phyloP scores from a whole-genome alignment of 441 rosid species.

The Codiaeum variegatum region DNA sequence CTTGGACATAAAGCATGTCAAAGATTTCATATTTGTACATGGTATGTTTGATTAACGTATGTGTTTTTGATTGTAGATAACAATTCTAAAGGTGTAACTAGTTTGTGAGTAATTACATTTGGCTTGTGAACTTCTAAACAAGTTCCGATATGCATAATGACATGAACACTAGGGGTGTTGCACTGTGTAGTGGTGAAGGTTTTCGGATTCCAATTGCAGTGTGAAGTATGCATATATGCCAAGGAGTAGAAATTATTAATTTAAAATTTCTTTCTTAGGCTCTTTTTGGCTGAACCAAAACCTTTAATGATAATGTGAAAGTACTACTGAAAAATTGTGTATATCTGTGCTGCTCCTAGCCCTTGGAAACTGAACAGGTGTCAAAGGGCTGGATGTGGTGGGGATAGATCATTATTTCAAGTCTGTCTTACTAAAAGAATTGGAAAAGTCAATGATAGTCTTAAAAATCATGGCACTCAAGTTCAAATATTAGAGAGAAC shows the following conservation, averaged over 20 bases:
- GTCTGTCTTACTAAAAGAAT: neutral
- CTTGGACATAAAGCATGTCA: slow-evolving; percentile 83
- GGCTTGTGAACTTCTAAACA: neutral
- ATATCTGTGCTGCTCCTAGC: neutral
- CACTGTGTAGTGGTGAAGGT: neutral
- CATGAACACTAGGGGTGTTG: neutral
- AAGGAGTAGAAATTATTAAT: neutral
- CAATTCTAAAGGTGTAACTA: neutral
- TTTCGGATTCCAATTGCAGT: neutral
- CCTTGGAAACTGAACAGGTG: neutral
- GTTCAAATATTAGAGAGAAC: too few species aligned
- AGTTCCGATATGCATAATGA: neutral
- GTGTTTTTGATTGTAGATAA: neutral
- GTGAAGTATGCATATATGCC: neutral
- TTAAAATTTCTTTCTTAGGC: neutral
- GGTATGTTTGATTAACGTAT: slow-evolving; percentile 46
- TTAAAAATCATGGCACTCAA: too few species aligned
- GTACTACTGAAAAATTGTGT: neutral
- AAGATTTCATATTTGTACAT: slow-evolving; percentile 89
- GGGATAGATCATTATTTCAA: neutral
- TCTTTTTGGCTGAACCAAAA: neutral
- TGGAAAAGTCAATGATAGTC: neutral
- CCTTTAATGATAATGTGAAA: neutral
- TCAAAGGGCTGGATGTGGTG: neutral
- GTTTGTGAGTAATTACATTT: neutral